Base-by-base conservation (phyloP, 2,329 filamentous ascomycete species). In the Trichophyton simii region DNA sequence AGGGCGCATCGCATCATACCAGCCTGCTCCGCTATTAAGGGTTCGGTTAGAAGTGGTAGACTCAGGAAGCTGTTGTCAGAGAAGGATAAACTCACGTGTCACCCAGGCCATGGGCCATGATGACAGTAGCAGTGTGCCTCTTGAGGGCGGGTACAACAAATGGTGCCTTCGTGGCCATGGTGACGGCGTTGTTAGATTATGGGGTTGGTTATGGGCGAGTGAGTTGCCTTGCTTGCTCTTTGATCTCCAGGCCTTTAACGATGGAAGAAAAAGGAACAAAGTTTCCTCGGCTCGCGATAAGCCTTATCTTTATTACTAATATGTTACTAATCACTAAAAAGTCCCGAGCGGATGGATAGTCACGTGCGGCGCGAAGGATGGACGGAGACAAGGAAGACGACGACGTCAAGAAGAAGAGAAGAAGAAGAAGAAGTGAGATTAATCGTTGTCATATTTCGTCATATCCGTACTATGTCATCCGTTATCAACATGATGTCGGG, bases 41-140 rank as follows among this genome's bases (percentile, higher is more conserved):
- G 9, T 34, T n/a, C 28, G 11, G 36, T 25, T 54, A 13, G 34
- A 28, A 25, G 11, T 15, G 46, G 71, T 57, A 31, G 22, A 58
- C 59, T 44, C 59, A 7, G 28, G 0, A 36, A 36, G 41, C 25
- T 18, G 36, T 18, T 44, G 48, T 42, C 3, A 7, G 22, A 25
- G 22, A 25, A 57, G 22, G 34, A 25, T 44, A 9, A 54, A 54
- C 63, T 55, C 60, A 85, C 91, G 89, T 87, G 72, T 97, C 94
- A 65, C 94, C 94, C 44, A 99, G 80, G 13, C 94, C 94, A 73
- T 99, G 94, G 59, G 89, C 82, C 75, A 96, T 91, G 69, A 99
- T 97, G 69, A 97, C 87, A 2, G 92, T 96, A 25, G 91, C 91
- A 42, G 94, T 96, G 76, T 97, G 94, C 71, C 84, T 84, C 71